Conservation (phyloP, 192 early-diverging fungal species). For the Allomyces macrogynus region DNA sequence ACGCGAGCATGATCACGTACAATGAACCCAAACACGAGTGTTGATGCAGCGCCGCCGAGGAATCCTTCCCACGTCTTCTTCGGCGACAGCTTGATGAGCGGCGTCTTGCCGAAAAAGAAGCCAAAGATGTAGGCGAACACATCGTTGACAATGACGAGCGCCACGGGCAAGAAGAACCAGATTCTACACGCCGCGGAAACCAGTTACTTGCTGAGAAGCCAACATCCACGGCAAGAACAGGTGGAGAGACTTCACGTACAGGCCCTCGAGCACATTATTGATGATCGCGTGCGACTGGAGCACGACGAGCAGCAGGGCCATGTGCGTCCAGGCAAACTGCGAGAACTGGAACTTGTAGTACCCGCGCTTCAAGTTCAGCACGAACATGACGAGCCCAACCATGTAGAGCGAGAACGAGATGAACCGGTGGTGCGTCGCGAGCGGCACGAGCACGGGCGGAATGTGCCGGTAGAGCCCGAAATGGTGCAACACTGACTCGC, state of each 20-base stretch:
- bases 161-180: constrained; percentile 64
- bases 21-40: constrained; percentile 67
- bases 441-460: constrained; percentile 53
- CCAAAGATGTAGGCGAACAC: constrained; percentile 89
- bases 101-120: constrained; percentile 83
- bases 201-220: not conserved
- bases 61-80: constrained; percentile 99
- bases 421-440: constrained; percentile 84
- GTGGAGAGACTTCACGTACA: constrained; percentile 34
- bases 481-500: constrained; percentile 76
- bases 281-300: constrained; percentile 87
- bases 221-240: not conserved
- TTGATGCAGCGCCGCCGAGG: constrained; percentile 69
- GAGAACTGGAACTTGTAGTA: constrained; percentile 87
- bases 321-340: constrained; percentile 95
- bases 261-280: constrained; percentile 34
- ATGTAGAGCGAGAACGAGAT: constrained; percentile 79
- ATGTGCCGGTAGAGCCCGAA: constrained; percentile 46
- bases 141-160: constrained; percentile 84
- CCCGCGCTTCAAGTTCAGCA: constrained; percentile 75
- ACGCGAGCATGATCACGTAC: too few species aligned
- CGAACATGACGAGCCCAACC: constrained; percentile 82
- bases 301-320: constrained; percentile 81
- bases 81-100: constrained; percentile 79
- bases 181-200: not conserved